Base-by-base conservation (phyloP, 2,329 filamentous ascomycete species). In the Torrubiella hemipterigena region DNA sequence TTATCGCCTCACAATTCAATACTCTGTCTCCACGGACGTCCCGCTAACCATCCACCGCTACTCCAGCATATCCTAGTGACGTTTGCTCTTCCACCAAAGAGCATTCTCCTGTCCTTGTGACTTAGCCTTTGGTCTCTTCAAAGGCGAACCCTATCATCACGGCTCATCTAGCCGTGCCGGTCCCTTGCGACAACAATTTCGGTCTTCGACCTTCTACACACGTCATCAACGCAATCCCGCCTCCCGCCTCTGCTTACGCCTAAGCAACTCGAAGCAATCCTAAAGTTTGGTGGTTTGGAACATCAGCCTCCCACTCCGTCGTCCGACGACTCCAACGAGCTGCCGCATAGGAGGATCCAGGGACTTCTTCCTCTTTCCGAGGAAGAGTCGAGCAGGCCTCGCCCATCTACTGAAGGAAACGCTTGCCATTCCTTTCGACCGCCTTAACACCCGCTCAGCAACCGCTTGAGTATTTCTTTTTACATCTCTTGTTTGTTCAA, bases 301-400 rank as follows among this genome's bases (percentile, higher is more conserved):
- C 56, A 64, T 55, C 55, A 58, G 43, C 40, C 57, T 49, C 56
- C 65, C 40, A 49, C 65, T 46, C 54, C 59, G 58, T 70, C 68
- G 59, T 70, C 64, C 56, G 63, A 71, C 58, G 61, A 71, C 63
- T 63, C 64, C 60, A 63, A 67, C 73, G 81, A 93, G 84, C 89
- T 96, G 91, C 91, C 91, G 91, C 89, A 98, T 98, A 96, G 85
- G 83, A 93, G 81, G 78, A 75, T 75, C 79, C 79, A 76, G 75
- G 73, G 78, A 82, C 81, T 87, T 93, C 89, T 96, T 96, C 89
- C 87, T 94, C 89, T 91, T 68, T 69, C 67, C 63, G 89, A 87
- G 91, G 91, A 89, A 93, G 91, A 91, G 85, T 94, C 86, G 82
- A 85, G 81, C 81, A 89, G 85, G 81, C 84, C 83, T 85, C 81